Evolutionary conservation across 345 rosid genomes (phyloP).

Genomic region (Murraya koenigii): DNA sequence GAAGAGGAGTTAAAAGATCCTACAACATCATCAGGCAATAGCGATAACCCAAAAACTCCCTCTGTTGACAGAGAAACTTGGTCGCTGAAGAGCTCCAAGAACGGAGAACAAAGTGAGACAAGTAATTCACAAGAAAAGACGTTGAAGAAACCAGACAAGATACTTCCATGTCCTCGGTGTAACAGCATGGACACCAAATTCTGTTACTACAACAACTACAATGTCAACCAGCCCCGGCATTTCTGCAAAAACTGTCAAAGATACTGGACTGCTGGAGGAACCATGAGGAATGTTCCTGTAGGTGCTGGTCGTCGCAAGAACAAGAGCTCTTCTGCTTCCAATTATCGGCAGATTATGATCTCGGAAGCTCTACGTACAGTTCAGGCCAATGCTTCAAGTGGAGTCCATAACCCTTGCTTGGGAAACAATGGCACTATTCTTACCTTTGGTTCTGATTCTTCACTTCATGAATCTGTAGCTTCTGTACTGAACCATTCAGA

Average conservation of each 20-base stretch:
- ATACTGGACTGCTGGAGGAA: conserved; percentile 93
- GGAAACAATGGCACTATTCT: conserved; percentile 49
- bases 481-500: conserved; percentile 28
- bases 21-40: conserved; percentile 22
- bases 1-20: conserved; percentile 23
- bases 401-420: conserved; percentile 28
- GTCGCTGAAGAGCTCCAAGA: conserved; percentile 33
- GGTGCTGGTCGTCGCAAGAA: conserved; percentile 91
- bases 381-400: conserved; percentile 28
- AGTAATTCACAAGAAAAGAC: conserved; percentile 38
- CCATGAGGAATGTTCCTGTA: conserved; percentile 77
- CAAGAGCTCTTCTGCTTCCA: conserved; percentile 47
- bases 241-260: conserved; percentile 88
- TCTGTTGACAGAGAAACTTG: conserved; percentile 33
- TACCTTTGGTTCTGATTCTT: conserved; percentile 55
- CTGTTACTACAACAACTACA: conserved; percentile 90
- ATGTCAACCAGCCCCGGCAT: conserved; percentile 86
- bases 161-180: conserved; percentile 78
- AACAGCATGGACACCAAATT: conserved; percentile 80
- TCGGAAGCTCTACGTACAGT: conserved; percentile 43
- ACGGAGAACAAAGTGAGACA: conserved; percentile 44
- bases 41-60: conserved; percentile 27
- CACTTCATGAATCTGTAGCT: conserved; percentile 36
- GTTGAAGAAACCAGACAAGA: conserved; percentile 64
- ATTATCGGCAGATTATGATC: conserved; percentile 40